phyloP scores from a whole-genome alignment of 1,139 yeast species.

The Yamadazyma atlantica region DNA sequence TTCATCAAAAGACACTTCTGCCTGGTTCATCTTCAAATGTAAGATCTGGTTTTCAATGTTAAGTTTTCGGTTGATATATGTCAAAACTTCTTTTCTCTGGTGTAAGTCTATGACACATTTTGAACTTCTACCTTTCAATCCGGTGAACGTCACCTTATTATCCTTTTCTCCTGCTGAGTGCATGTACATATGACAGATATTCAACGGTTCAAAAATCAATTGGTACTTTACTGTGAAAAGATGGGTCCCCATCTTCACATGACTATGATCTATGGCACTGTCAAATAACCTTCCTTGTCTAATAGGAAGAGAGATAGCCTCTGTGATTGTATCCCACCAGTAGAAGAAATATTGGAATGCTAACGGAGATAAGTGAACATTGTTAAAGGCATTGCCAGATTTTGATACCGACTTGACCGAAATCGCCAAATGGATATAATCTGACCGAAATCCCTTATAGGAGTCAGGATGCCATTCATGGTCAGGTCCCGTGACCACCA shows the following conservation, averaged over 20 bases:
- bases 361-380: slow-evolving; percentile 74
- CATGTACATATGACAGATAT: slow-evolving; percentile 67
- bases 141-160: slow-evolving; percentile 62
- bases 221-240: slow-evolving; percentile 80
- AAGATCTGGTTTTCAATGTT: slow-evolving; percentile 55
- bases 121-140: slow-evolving; percentile 71
- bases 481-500: slow-evolving; percentile 39
- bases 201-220: slow-evolving; percentile 70
- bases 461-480: slow-evolving; percentile 62
- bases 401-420: slow-evolving; percentile 37
- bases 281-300: slow-evolving; percentile 67
- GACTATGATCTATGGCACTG: slow-evolving; percentile 20
- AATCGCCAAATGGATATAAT: slow-evolving; percentile 76
- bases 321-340: slow-evolving; percentile 84
- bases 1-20: slow-evolving; percentile 68
- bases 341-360: slow-evolving; percentile 64
- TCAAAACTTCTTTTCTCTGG: slow-evolving; percentile 69
- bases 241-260: slow-evolving; percentile 72
- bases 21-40: slow-evolving; percentile 70
- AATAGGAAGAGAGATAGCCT: slow-evolving; percentile 71
- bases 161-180: slow-evolving; percentile 51
- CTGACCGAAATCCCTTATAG: slow-evolving; percentile 73
- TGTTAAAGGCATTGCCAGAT: slow-evolving; percentile 52
- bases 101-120: slow-evolving; percentile 77
- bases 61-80: slow-evolving; percentile 56